A percentile compares a stretch with the other conserved stretches of the same genome.
Conservation (phyloP, 495 filamentous ascomycete species). For the Aspergillus heteromorphus region DNA sequence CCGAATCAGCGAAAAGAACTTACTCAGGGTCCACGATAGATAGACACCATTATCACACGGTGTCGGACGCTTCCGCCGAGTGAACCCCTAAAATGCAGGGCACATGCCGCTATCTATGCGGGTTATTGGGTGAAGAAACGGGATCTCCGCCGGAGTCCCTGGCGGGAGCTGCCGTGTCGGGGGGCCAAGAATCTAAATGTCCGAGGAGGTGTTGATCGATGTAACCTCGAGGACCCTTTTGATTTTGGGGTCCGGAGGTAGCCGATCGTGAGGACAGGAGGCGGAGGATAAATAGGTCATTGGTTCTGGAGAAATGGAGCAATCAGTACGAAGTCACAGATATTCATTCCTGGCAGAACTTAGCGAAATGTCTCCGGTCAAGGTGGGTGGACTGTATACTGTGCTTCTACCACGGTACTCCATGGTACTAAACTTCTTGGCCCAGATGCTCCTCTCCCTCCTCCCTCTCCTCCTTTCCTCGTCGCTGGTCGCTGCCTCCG, state of each 20-base stretch:
- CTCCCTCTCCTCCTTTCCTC: slow-evolving; percentile 28
- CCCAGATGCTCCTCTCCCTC: slow-evolving; percentile 19
- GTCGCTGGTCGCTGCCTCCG: slow-evolving; percentile 35
- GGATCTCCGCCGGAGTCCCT: not conserved
- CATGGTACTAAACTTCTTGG: too few species aligned
- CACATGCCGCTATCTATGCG: not conserved
- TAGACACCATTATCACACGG: too few species aligned
- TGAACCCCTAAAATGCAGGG: too few species aligned
- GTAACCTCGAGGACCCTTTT: not conserved
- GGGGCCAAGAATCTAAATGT: not conserved
- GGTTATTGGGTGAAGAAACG: not conserved
- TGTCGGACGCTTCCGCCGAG: too few species aligned
- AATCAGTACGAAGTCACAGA: too few species aligned
- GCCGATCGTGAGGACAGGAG: not conserved
- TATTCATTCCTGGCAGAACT: too few species aligned
- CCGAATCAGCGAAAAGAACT: too few species aligned
- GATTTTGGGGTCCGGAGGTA: too few species aligned
- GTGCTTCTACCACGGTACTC: too few species aligned
- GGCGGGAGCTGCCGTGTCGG: not conserved
- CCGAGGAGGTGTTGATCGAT: not conserved
- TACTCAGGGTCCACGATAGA: too few species aligned
- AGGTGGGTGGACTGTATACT: not conserved
- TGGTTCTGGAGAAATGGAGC: too few species aligned
- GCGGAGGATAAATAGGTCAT: not conserved
- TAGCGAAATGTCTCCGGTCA: not conserved